Percentiles rank a stretch among this genome's conserved stretches.
Conservation (phyloP, 768 basidiomycete species). For the Scleroderma bovista region DNA sequence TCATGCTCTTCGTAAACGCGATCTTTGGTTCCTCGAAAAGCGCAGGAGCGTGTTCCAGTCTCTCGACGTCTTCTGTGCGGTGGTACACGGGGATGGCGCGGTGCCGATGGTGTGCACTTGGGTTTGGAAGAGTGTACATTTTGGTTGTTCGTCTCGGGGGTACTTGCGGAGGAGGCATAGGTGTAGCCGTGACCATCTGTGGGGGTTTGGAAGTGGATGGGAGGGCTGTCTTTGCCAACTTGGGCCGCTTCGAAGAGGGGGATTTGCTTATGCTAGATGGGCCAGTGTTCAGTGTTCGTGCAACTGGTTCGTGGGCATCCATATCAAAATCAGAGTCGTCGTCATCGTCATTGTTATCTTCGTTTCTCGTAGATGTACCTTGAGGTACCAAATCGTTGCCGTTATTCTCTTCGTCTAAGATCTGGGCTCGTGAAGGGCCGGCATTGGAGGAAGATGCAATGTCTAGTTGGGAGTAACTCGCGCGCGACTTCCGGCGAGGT, state of each 20-base stretch:
- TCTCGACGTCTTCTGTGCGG: slow-evolving; percentile 47
- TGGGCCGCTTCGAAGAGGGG: not conserved
- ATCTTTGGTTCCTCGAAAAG: slow-evolving; percentile 43
- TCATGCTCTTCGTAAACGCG: slow-evolving; percentile 52
- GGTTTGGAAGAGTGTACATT: slow-evolving; percentile 55
- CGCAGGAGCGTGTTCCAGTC: slow-evolving; percentile 45
- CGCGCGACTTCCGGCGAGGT: slow-evolving; percentile 45
- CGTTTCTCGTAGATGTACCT: not conserved
- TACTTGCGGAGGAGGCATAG: slow-evolving; percentile 5
- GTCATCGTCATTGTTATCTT: not conserved
- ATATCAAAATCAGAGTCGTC: not conserved
- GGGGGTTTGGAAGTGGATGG: not conserved
- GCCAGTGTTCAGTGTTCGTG: not conserved
- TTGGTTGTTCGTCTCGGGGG: slow-evolving; percentile 24
- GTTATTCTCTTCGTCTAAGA: slow-evolving; percentile 30
- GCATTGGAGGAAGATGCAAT: slow-evolving; percentile 33
- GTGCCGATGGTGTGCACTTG: slow-evolving; percentile 69
- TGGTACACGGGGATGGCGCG: slow-evolving; percentile 57
- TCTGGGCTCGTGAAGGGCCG: not conserved
- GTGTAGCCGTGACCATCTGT: slow-evolving; percentile 3
- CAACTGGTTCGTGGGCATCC: not conserved
- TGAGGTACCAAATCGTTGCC: slow-evolving; percentile 49
- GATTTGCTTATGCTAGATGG: too few species aligned
- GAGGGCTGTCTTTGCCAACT: not conserved
- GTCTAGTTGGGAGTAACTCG: slow-evolving; percentile 42